Conservation (phyloP, 2,329 filamentous ascomycete genomes). For the Gyromitra esculenta region DNA sequence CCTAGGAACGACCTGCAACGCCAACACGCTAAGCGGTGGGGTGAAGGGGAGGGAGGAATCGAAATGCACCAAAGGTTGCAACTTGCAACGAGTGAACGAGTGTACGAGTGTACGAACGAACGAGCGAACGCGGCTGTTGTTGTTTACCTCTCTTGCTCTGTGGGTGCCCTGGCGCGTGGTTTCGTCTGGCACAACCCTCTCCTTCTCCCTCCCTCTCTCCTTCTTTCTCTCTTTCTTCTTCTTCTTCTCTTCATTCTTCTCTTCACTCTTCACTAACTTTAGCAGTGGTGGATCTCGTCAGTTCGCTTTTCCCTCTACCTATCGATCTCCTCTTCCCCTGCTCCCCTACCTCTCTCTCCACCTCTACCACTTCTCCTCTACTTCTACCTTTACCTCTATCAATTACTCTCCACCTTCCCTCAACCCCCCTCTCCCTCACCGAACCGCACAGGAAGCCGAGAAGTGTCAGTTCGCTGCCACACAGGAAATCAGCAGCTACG, state of each 20-base stretch:
- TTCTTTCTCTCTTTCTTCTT: background rate
- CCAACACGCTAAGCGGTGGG: conserved; percentile 15
- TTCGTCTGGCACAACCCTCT: conserved; percentile 23
- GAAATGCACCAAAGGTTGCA: conserved; percentile 23
- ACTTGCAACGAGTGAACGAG: conserved; percentile 3
- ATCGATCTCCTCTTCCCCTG: background rate
- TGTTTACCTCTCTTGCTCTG: conserved; percentile 46
- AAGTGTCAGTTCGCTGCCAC: conserved; percentile 50
- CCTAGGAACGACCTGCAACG: background rate
- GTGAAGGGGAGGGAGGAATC: conserved; percentile 15
- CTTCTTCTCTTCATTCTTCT: background rate
- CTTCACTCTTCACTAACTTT: background rate
- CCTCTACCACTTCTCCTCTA: background rate
- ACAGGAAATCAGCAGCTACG: conserved; percentile 40
- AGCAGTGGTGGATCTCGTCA: conserved; percentile 12
- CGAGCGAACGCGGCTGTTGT: conserved; percentile 45
- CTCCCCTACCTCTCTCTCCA: background rate
- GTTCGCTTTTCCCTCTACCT: background rate
- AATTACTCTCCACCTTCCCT: background rate
- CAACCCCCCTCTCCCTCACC: background rate
- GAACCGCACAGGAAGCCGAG: conserved; percentile 23
- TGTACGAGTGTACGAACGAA: conserved; percentile 15
- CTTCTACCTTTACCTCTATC: background rate
- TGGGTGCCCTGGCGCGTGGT: background rate
- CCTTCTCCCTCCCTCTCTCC: conserved; percentile 10